Percentiles rank a stretch among this genome's conserved stretches.
Conservation (phyloP, 371 early-diverging fungal genomes). For the Capniomyces stellatus region DNA sequence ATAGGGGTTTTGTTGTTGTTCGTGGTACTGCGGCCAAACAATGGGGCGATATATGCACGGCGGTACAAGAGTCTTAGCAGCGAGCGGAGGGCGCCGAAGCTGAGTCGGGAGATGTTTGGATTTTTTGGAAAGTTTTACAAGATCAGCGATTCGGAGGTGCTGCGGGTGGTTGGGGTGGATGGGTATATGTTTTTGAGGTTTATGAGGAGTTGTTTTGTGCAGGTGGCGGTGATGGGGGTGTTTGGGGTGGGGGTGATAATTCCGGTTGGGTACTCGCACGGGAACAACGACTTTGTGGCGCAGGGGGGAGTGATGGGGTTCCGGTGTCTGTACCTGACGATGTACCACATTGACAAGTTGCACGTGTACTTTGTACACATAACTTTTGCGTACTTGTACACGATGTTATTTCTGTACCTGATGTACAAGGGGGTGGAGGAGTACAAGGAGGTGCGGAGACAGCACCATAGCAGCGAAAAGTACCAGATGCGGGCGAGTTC, state of each 20-base stretch:
- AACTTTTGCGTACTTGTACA: slow-evolving; percentile 34
- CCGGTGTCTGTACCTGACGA: slow-evolving; percentile 22
- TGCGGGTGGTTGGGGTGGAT: slow-evolving; percentile 55
- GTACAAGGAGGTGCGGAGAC: slow-evolving; percentile 32
- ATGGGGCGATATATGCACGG: slow-evolving; percentile 21
- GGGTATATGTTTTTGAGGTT: slow-evolving; percentile 60
- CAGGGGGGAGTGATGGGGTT: slow-evolving; percentile 19
- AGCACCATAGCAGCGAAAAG: slow-evolving; percentile 37
- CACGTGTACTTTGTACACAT: slow-evolving; percentile 42
- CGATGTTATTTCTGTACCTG: slow-evolving; percentile 27
- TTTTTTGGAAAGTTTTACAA: slow-evolving; percentile 44
- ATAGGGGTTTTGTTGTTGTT: slow-evolving; percentile 22
- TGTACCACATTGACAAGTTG: slow-evolving; percentile 28
- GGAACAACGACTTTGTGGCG: slow-evolving; percentile 26
- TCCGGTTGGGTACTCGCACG: slow-evolving; percentile 34
- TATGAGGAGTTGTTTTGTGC: slow-evolving; percentile 35
- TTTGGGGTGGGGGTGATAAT: slow-evolving; percentile 41
- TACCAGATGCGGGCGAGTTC: slow-evolving; percentile 41
- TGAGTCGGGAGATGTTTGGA: slow-evolving; percentile 33
- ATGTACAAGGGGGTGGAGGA: slow-evolving; percentile 29
- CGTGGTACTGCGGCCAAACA: slow-evolving; percentile 17
- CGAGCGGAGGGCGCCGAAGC: slow-evolving; percentile 29
- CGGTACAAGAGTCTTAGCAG: slow-evolving; percentile 14
- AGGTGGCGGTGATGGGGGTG: slow-evolving; percentile 35
- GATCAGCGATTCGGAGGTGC: slow-evolving; percentile 35